Percentiles rank a stretch among this genome's conserved stretches.
phyloP scores from a whole-genome alignment of 176 grass and related monocot species.

The Dendrocalamus sinicus region DNA sequence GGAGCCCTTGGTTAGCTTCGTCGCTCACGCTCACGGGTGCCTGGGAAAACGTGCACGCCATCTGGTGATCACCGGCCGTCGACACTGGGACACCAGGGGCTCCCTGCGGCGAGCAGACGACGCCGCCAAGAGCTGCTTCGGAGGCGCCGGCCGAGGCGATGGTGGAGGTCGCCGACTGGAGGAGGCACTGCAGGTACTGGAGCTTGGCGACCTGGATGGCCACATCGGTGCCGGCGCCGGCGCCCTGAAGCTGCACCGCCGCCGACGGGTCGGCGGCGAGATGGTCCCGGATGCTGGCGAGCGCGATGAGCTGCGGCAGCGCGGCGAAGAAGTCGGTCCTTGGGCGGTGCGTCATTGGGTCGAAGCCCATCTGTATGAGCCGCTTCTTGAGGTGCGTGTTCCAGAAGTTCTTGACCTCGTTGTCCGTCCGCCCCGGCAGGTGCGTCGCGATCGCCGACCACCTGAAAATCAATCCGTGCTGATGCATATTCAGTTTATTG shows the following conservation, averaged over 20 bases:
- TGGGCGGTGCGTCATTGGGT: conserved; percentile 89
- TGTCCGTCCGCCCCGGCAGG: conserved; percentile 81
- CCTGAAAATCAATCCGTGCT: conserved; percentile 39
- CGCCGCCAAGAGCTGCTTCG: conserved; percentile 30
- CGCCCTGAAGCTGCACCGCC: background rate
- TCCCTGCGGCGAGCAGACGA: conserved; percentile 40
- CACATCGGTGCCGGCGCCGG: conserved; percentile 21
- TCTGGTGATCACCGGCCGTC: conserved; percentile 9
- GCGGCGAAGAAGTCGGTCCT: conserved; percentile 79
- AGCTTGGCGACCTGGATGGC: conserved; percentile 59
- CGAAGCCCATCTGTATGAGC: conserved; percentile 90
- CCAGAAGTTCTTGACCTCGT: conserved; percentile 96
- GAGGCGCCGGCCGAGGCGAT: conserved; percentile 34
- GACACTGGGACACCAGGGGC: conserved; percentile 5
- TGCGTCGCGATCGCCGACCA: conserved; percentile 83
- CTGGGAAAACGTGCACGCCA: conserved; percentile 45
- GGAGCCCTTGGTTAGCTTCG: conserved; percentile 23
- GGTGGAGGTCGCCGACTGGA: conserved; percentile 61
- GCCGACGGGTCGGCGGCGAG: conserved; percentile 34
- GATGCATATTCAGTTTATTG: background rate
- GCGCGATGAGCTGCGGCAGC: conserved; percentile 73
- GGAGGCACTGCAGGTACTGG: conserved; percentile 81
- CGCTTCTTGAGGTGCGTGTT: conserved; percentile 97
- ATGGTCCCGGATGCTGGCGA: conserved; percentile 63
- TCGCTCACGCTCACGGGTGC: conserved; percentile 39